Evolutionary conservation across 2,329 filamentous ascomycete species (phyloP).

Genomic region (Epichloe glyceriae): DNA sequence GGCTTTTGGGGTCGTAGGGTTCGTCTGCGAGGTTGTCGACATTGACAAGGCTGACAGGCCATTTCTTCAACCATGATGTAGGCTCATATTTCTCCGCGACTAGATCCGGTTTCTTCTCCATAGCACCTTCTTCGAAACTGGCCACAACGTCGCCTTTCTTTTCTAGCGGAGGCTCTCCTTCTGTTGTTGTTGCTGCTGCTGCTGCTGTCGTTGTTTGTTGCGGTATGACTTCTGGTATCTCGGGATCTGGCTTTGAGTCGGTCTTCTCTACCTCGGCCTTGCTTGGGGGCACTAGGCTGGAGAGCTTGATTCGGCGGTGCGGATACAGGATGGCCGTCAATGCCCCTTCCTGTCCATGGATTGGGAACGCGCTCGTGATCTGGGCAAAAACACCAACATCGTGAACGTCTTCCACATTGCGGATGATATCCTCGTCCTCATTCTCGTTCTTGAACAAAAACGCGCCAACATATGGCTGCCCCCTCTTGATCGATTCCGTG

Average conservation of each 20-base stretch:
- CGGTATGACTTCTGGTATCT: constrained; percentile 46
- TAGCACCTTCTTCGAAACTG: constrained; percentile 78
- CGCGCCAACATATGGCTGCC: constrained; percentile 92
- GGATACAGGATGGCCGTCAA: constrained; percentile 93
- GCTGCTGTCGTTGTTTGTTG: constrained; percentile 24
- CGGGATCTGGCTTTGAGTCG: constrained; percentile 34
- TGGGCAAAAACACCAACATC: constrained; percentile 96
- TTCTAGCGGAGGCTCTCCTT: constrained; percentile 43
- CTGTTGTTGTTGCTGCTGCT: constrained; percentile 14
- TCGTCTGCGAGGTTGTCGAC: constrained; percentile 88
- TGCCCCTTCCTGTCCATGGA: constrained; percentile 70
- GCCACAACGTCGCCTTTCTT: constrained; percentile 91
- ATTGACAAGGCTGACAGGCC: constrained; percentile 85
- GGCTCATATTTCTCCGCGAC: constrained; percentile 58
- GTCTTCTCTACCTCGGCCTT: constrained; percentile 37
- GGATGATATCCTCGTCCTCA: constrained; percentile 86
- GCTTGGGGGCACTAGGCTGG: constrained; percentile 62
- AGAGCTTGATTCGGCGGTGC: constrained; percentile 85
- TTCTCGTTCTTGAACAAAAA: constrained; percentile 96
- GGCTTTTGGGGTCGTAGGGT: constrained; percentile 79
- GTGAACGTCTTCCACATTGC: constrained; percentile 80
- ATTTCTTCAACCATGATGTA: constrained; percentile 81
- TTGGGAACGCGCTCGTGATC: constrained; percentile 90
- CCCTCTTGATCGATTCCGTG: constrained; percentile 90
- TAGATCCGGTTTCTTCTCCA: constrained; percentile 44